Percentiles rank a stretch among this genome's conserved stretches.
Conservation (phyloP, 2,329 filamentous ascomycete species). For the Aureobasidium sp. region DNA sequence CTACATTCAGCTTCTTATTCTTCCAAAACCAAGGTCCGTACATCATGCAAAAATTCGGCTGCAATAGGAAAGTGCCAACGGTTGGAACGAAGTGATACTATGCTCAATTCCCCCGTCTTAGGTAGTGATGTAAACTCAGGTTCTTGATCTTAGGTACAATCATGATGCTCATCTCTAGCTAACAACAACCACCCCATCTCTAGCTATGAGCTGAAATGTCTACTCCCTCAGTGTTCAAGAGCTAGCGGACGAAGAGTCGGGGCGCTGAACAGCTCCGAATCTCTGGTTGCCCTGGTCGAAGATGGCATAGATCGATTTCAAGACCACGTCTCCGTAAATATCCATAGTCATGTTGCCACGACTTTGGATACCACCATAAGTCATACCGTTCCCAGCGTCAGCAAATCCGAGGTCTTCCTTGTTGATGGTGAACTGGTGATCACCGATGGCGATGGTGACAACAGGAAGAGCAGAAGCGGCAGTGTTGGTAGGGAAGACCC, state of each 20-base stretch:
- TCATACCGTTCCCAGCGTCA: constrained; percentile 44
- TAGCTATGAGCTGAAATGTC: neutral
- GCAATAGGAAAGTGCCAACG: neutral
- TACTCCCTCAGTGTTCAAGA: neutral
- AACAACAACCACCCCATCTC: neutral
- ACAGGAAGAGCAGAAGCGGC: constrained; percentile 47
- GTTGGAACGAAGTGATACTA: neutral
- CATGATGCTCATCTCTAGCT: neutral
- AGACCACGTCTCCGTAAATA: constrained; percentile 54
- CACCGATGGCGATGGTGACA: constrained; percentile 55
- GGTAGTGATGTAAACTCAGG: neutral
- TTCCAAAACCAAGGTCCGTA: no score
- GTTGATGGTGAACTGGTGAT: constrained; percentile 50
- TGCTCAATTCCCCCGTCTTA: neutral
- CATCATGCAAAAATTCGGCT: no score
- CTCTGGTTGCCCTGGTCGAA: constrained; percentile 45
- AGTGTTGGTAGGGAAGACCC: constrained; percentile 49
- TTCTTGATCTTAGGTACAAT: neutral
- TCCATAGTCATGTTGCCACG: constrained; percentile 51
- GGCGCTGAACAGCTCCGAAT: constrained; percentile 16
- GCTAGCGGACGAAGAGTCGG: neutral
- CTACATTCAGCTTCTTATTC: no score
- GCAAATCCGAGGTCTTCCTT: constrained; percentile 56
- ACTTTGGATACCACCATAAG: constrained; percentile 59
- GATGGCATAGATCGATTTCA: constrained; percentile 55